phyloP scores from a whole-genome alignment of 2,329 filamentous ascomycete genomes.

The Neofusicoccum kwambonambiense region DNA sequence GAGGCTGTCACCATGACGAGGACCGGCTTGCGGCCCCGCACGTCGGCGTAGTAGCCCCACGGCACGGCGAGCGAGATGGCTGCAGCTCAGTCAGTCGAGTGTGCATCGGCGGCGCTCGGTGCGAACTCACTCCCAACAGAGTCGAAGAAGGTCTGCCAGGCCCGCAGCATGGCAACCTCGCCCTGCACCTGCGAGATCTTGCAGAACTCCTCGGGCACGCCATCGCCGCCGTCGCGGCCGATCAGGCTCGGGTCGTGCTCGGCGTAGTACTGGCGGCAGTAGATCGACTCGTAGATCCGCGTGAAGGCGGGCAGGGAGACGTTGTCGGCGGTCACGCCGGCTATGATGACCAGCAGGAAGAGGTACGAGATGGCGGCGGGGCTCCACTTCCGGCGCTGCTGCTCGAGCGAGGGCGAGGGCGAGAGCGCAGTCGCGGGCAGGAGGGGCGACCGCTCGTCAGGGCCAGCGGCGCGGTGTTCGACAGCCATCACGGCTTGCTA shows the following conservation, averaged over 20 bases:
- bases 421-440: neutral
- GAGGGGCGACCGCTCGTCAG: neutral
- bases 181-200: conserved; percentile 52
- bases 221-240: conserved; percentile 22
- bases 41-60: conserved; percentile 36
- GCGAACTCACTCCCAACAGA: conserved; percentile 44
- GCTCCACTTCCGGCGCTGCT: neutral
- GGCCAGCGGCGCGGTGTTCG: neutral
- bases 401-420: neutral
- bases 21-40: conserved; percentile 34
- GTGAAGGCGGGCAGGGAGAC: conserved; percentile 43
- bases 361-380: conserved; percentile 21
- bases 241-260: conserved; percentile 34
- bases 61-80: conserved; percentile 32
- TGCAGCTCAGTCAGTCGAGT: conserved; percentile 3
- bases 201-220: conserved; percentile 44
- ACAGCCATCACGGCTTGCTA: neutral
- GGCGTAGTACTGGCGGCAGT: conserved; percentile 52
- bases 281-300: conserved; percentile 54
- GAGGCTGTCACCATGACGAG: conserved; percentile 28
- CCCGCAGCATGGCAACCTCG: conserved; percentile 52
- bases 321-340: conserved; percentile 46
- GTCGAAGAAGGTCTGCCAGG: conserved; percentile 48
- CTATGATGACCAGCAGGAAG: conserved; percentile 41
- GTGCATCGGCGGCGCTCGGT: neutral